These are phyloP conservation scores for Cladorrhinum sp. DNA, from an alignment of 2,329 filamentous ascomycete genomes.

Conservation along the genomic window DNA sequence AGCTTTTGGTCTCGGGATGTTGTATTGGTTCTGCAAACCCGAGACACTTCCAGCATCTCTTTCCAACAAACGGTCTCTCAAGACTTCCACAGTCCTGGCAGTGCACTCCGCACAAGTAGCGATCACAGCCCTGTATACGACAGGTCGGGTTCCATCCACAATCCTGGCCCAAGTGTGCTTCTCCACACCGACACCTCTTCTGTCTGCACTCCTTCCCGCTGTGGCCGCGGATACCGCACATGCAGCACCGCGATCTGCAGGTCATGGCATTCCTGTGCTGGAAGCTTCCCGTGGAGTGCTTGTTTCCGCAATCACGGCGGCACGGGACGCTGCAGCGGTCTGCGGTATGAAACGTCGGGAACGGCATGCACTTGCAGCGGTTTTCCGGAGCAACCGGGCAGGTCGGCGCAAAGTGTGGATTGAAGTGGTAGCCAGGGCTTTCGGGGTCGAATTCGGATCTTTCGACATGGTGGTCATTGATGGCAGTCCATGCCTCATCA, in stretches of 20 bases:
- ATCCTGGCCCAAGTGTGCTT: conserved; percentile 37
- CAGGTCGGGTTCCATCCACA: conserved; percentile 40
- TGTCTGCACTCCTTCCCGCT: conserved; percentile 36
- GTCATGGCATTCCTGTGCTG: conserved; percentile 37
- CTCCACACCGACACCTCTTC: conserved; percentile 36
- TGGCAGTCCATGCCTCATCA: not conserved
- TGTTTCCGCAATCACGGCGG: conserved; percentile 34
- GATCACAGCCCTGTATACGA: conserved; percentile 30
- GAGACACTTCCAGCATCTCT: conserved; percentile 32
- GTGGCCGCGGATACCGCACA: conserved; percentile 40
- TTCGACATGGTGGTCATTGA: not conserved
- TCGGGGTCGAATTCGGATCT: not conserved
- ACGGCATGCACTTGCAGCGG: conserved; percentile 39
- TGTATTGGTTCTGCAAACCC: conserved; percentile 5
- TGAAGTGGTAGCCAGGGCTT: conserved; percentile 4
- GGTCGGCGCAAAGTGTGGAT: conserved; percentile 28
- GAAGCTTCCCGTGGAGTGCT: conserved; percentile 25
- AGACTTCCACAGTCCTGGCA: conserved; percentile 34
- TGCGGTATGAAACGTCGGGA: conserved; percentile 37
- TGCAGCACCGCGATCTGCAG: conserved; percentile 39
- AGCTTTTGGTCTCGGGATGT: not conserved
- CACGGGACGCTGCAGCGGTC: conserved; percentile 34
- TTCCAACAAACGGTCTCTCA: conserved; percentile 31
- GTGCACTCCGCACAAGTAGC: conserved; percentile 36
- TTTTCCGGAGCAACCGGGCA: conserved; percentile 34